A percentile compares a stretch with the other conserved stretches of the same genome.
phyloP scores from a whole-genome alignment of 2,329 filamentous ascomycete genomes.

The Colletotrichum coccodes region DNA sequence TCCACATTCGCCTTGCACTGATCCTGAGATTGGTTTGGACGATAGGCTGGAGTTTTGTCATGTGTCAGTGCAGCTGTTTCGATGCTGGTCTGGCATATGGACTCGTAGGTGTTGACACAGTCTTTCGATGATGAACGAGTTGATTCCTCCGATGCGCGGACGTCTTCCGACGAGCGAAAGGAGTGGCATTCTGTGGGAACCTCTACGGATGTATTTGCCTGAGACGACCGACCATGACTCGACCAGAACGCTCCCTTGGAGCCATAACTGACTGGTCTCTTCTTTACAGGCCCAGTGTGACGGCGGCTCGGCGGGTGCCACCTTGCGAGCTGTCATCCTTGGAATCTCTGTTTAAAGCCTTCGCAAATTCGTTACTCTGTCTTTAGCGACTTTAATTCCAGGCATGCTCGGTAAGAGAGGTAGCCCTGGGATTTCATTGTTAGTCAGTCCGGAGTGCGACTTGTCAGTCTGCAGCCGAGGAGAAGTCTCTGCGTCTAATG shows the following conservation, averaged over 20 bases:
- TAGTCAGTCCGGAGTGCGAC: not conserved
- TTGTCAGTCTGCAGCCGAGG: not conserved
- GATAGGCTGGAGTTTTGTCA: not conserved
- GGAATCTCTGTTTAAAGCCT: not conserved
- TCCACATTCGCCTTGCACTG: not conserved
- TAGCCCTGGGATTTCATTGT: not conserved
- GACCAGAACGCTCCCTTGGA: not conserved
- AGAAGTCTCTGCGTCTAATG: too few relatives aligned
- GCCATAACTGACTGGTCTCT: too few relatives aligned
- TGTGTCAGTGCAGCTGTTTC: not conserved
- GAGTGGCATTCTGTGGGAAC: not conserved
- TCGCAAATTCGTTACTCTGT: not conserved
- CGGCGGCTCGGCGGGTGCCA: not conserved
- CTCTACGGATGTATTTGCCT: not conserved
- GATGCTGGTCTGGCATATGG: not conserved
- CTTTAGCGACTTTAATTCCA: not conserved
- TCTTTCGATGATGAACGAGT: not conserved
- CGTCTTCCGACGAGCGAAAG: not conserved
- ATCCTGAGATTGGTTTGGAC: too few relatives aligned
- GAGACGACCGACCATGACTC: not conserved
- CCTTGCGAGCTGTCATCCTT: not conserved
- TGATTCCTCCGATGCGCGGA: not conserved
- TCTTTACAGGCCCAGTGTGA: conserved; percentile 1
- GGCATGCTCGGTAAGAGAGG: not conserved
- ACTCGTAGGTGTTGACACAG: not conserved